Evolutionary conservation across 352 stramenopile species (phyloP), one percentile per base, ranked within the genome.

Genomic region (Phytopythium oedochilum): DNA sequence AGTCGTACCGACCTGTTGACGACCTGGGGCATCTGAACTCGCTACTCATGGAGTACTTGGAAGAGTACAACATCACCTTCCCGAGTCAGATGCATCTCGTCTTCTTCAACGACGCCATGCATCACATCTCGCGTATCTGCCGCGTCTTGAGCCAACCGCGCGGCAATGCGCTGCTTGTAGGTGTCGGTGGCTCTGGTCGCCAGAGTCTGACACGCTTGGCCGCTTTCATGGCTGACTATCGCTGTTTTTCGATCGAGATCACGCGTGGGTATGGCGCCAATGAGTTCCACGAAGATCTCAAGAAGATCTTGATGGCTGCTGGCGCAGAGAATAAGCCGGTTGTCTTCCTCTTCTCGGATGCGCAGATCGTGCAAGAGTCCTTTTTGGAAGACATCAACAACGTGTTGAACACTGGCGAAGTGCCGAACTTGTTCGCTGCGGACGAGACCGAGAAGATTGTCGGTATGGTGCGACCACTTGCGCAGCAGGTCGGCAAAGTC

Each of bases 361-460:
- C 88, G 2, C 92, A 98, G 61, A 97, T 98, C 48, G 90, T 96
- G 0, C 71, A 94, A 17, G 92, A 98, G 60, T 94, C 84, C 2
- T 98, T 98, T 55, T 55, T 98, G 25, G 93, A 98, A 54, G 93
- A 98, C 50, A 95, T 98, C 69, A 98, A 98, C 70, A 97, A 98
- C 50, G 68, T 98, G 10, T 69, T 98, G 29, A 97, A 97, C 63
- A 96, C 85, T 11, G 93, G 92, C 22, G 90, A 98, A 58, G 90
- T 98, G 1, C 90, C 92, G 0, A 97, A 98, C 54, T 53, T 98
- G 56, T 98, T 97, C 50, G 85, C 89, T 1, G 77, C 58, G n/a
- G 91, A 97, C 42, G 91, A 97, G 39, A 60, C 94, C 9, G 90
- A 97, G 57, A 93, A 94, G 53, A 97, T 97, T 45, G 71, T 97